These are phyloP conservation scores for Scheffersomyces lignosus DNA, from an alignment of 805 yeast species.

Conservation along the genomic window DNA sequence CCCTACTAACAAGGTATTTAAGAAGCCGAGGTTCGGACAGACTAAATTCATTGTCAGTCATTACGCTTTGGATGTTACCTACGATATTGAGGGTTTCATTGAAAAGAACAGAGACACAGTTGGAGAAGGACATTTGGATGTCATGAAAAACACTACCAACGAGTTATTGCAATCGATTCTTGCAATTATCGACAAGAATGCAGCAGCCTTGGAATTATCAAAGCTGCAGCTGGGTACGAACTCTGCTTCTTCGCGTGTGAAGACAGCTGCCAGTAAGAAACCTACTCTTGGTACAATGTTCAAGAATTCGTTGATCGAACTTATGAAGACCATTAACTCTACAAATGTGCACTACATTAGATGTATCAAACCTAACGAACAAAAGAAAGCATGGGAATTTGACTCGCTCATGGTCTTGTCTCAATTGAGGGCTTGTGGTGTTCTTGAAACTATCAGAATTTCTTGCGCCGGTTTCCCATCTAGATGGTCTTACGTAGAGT, in stretches of 20 bases:
- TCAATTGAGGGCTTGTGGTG: constrained; percentile 98
- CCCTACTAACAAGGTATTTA: constrained; percentile 74
- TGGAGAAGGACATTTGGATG: constrained; percentile 91
- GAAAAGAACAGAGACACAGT: constrained; percentile 98
- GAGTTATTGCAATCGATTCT: constrained; percentile 65
- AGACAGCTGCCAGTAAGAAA: constrained; percentile 58
- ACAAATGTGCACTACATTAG: constrained; percentile 96
- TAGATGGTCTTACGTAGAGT: constrained; percentile 91
- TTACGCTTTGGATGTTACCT: constrained; percentile 91
- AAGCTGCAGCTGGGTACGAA: constrained; percentile 27
- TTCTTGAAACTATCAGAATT: constrained; percentile 90
- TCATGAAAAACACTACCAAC: constrained; percentile 68
- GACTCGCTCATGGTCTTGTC: constrained; percentile 93
- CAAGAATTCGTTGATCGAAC: constrained; percentile 86
- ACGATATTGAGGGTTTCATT: constrained; percentile 90
- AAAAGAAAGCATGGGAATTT: constrained; percentile 93
- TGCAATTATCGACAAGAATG: constrained; percentile 59
- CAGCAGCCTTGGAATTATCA: constrained; percentile 49
- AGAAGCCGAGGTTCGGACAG: constrained; percentile 93
- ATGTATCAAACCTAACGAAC: constrained; percentile 95
- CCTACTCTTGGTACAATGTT: constrained; percentile 95
- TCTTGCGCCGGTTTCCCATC: constrained; percentile 99
- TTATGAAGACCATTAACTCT: constrained; percentile 89
- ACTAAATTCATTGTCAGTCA: constrained; percentile 87
- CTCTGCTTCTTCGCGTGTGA: constrained; percentile 22